These are phyloP conservation scores for Rhizopogon rudus DNA, from an alignment of 768 basidiomycete genomes.

Conservation along the genomic window DNA sequence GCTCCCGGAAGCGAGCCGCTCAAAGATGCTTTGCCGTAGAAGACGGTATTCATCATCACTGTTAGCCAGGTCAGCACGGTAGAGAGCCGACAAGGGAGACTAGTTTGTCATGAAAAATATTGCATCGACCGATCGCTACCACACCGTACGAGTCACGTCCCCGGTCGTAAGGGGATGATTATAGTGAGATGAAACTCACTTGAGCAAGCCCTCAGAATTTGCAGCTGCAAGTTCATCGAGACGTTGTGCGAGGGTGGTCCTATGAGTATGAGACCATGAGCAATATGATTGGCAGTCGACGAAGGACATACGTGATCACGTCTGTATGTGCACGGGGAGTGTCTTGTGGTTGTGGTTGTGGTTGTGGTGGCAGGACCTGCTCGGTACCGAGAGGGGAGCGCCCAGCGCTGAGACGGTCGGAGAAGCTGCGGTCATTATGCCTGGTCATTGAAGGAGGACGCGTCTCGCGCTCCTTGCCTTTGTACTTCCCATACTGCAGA, in stretches of 20 bases:
- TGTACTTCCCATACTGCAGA: conserved; percentile 49
- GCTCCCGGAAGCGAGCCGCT: conserved; percentile 61
- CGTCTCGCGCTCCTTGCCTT: conserved; percentile 51
- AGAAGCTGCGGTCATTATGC: conserved; percentile 1
- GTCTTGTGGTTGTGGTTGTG: conserved; percentile 6
- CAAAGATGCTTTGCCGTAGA: conserved; percentile 79
- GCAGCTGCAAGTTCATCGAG: conserved; percentile 77
- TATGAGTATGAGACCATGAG: conserved; percentile 24
- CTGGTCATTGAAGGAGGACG: conserved; percentile 22
- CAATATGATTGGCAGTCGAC: conserved; percentile 6
- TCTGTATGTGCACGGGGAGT: conserved; percentile 35
- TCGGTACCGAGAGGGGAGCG: conserved; percentile 18
- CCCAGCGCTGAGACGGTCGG: conserved; percentile 30
- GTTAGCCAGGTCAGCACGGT: neutral
- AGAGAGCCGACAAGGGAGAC: neutral
- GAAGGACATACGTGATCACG: conserved; percentile 47
- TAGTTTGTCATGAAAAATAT: neutral
- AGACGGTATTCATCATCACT: conserved; percentile 87
- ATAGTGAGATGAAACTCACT: conserved; percentile 37
- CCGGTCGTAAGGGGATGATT: neutral
- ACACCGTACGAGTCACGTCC: neutral
- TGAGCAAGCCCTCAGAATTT: conserved; percentile 74
- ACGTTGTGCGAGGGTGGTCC: conserved; percentile 73
- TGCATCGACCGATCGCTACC: neutral
- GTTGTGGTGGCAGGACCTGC: conserved; percentile 7